phyloP scores from a whole-genome alignment of 2,329 filamentous ascomycete genomes.

The Gliomastix tumulicola region DNA sequence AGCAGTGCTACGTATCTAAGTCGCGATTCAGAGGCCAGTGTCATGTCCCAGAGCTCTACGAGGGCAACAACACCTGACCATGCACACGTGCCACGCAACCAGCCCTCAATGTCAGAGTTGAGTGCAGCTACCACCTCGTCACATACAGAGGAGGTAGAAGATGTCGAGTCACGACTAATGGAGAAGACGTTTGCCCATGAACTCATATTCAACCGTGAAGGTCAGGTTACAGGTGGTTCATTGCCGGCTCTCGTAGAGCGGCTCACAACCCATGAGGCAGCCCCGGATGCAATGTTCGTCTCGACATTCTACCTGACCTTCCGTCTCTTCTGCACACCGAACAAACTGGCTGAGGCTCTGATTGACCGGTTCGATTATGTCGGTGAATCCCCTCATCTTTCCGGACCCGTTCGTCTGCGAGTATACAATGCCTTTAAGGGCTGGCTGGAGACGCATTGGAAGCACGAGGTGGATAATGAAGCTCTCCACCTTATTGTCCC shows the following conservation, averaged over 20 bases:
- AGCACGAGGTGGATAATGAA: slow-evolving; percentile 68
- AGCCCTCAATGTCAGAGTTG: slow-evolving; percentile 61
- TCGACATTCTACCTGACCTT: slow-evolving; percentile 96
- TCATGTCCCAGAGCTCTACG: slow-evolving; percentile 76
- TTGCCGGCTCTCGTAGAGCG: slow-evolving; percentile 89
- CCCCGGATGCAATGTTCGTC: slow-evolving; percentile 85
- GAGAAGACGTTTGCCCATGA: slow-evolving; percentile 90
- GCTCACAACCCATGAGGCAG: slow-evolving; percentile 86
- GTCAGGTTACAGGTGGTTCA: slow-evolving; percentile 88
- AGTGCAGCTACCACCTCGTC: slow-evolving; percentile 60
- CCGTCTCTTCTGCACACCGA: slow-evolving; percentile 79
- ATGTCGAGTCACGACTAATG: slow-evolving; percentile 77
- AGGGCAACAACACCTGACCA: slow-evolving; percentile 80
- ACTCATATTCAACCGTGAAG: slow-evolving; percentile 88
- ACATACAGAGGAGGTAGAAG: slow-evolving; percentile 67
- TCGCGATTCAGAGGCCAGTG: slow-evolving; percentile 74
- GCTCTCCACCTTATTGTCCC: slow-evolving; percentile 69
- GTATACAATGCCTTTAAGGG: slow-evolving; percentile 97
- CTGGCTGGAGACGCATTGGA: slow-evolving; percentile 96
- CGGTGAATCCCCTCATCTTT: slow-evolving; percentile 65
- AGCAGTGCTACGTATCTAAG: slow-evolving; percentile 74
- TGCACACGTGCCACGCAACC: slow-evolving; percentile 42
- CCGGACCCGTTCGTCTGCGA: slow-evolving; percentile 75
- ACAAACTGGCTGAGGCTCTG: slow-evolving; percentile 72
- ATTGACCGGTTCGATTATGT: slow-evolving; percentile 91